phyloP scores from a whole-genome alignment of 202 grass and related monocot species.

The Brachypodium distachyon region DNA sequence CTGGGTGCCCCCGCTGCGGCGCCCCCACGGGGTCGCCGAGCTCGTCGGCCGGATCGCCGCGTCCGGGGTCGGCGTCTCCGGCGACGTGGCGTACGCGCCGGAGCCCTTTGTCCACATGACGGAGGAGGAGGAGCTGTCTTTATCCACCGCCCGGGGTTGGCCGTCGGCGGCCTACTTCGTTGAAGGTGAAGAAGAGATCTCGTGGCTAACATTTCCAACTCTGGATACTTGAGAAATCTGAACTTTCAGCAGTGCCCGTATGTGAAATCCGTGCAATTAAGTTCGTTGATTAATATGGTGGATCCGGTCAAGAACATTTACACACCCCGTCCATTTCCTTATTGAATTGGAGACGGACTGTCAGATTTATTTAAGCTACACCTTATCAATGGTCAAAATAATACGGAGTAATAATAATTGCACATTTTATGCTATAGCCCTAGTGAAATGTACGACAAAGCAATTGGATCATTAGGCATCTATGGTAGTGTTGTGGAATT shows the following conservation, averaged over 20 bases:
- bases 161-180: slow-evolving; percentile 80
- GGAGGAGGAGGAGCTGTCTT: slow-evolving; percentile 47
- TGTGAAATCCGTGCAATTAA: neutral
- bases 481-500: neutral
- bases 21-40: slow-evolving; percentile 42
- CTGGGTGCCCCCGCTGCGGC: slow-evolving; percentile 61
- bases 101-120: slow-evolving; percentile 31
- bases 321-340: neutral
- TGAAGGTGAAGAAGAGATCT: slow-evolving; percentile 43
- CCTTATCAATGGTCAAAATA: neutral
- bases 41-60: slow-evolving; percentile 42
- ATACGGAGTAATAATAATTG: neutral
- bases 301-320: neutral
- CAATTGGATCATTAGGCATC: neutral
- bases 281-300: neutral
- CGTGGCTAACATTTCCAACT: neutral
- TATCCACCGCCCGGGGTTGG: slow-evolving; percentile 60
- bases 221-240: neutral
- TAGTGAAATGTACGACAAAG: neutral
- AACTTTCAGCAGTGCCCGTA: neutral
- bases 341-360: neutral
- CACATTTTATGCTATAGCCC: neutral
- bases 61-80: neutral
- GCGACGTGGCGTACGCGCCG: slow-evolving; percentile 18
- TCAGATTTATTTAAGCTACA: neutral